These are phyloP conservation scores for Plasmodium inui DNA, from an alignment of 169 alveolate genomes.

Conservation along the genomic window DNA sequence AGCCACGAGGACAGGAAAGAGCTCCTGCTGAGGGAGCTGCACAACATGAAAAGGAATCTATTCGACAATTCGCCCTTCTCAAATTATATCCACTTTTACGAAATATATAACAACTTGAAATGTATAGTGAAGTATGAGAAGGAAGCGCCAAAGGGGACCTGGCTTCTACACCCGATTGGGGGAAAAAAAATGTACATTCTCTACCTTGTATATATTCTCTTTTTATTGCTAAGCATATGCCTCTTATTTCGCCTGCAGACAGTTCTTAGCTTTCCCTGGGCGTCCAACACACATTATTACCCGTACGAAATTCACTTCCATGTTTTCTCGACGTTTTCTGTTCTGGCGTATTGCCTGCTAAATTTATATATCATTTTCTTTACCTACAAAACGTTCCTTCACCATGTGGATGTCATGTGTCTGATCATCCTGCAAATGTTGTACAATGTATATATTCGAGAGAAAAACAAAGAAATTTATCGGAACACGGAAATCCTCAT, in stretches of 20 bases:
- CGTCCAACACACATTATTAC: constrained; percentile 6
- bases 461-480: constrained; percentile 70
- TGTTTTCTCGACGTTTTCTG: constrained; percentile 61
- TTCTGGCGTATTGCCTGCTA: constrained; percentile 29
- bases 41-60: constrained; percentile 34
- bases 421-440: constrained; percentile 37
- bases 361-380: constrained; percentile 34
- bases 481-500: constrained; percentile 60
- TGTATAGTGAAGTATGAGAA: constrained; percentile 61
- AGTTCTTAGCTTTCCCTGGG: constrained; percentile 15
- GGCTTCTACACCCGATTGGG: constrained; percentile 8
- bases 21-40: constrained; percentile 32
- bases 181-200: constrained; percentile 13
- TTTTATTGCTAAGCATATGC: constrained; percentile 39
- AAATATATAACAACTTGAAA: constrained; percentile 62
- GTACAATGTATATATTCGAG: constrained; percentile 48
- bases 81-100: constrained; percentile 67
- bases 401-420: constrained; percentile 62
- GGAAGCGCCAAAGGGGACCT: constrained; percentile 12
- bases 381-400: constrained; percentile 27
- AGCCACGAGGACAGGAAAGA: neutral
- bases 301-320: constrained; percentile 58
- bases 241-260: constrained; percentile 68
- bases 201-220: constrained; percentile 24
- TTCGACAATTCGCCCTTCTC: constrained; percentile 50